Evolutionary conservation across 140 eudicot species (phyloP).

Genomic region (Anethum foeniculum): DNA sequence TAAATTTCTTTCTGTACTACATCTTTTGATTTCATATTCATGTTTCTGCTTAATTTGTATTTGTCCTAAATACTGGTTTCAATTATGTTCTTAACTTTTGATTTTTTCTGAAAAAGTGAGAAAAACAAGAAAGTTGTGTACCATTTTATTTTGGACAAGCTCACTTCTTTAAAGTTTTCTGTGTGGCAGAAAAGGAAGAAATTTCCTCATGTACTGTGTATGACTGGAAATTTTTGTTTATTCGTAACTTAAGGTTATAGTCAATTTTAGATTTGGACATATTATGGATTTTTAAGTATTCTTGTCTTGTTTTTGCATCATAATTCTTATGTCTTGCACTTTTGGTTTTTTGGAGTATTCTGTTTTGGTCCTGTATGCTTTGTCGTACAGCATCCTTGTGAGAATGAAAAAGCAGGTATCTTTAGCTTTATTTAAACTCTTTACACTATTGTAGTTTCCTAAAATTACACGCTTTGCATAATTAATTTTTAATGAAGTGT

Average conservation of each 20-base stretch:
- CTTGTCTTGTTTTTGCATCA: slow-evolving; percentile 18
- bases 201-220: not conserved
- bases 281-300: slow-evolving; percentile 17
- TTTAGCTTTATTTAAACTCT: slow-evolving; percentile 12
- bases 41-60: not conserved
- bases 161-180: not conserved
- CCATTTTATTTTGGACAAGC: not conserved
- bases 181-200: not conserved
- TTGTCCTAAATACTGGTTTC: not conserved
- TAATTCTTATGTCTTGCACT: slow-evolving; percentile 27
- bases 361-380: slow-evolving; percentile 25
- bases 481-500: not conserved
- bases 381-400: slow-evolving; percentile 28
- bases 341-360: slow-evolving; percentile 30
- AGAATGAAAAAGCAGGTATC: slow-evolving; percentile 14
- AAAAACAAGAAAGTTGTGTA: not conserved
- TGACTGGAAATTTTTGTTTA: not conserved
- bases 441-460: not conserved
- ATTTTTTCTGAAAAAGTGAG: slow-evolving; percentile 1
- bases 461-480: not conserved
- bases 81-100: not conserved
- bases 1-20: not conserved
- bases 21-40: not conserved
- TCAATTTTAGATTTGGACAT: slow-evolving; percentile 19
- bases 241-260: not conserved